A percentile compares a stretch with the other conserved stretches of the same genome.
Evolutionary conservation across 345 rosid genomes (phyloP).

Genomic region (Jatropha curcas): DNA sequence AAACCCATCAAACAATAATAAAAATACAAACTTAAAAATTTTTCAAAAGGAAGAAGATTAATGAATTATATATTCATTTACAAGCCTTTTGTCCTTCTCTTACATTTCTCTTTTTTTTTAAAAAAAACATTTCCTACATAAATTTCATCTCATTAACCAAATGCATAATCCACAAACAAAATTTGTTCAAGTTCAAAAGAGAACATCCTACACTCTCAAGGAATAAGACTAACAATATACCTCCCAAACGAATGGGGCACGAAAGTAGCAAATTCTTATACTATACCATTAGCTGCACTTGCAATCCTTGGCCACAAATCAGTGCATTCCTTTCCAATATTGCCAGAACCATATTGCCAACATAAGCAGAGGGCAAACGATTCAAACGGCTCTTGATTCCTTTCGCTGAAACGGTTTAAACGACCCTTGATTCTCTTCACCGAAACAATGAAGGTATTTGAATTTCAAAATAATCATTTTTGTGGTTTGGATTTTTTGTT

Average conservation of each 20-base stretch:
- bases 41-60: too few species aligned
- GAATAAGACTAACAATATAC: too few species aligned
- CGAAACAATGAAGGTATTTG: constrained; percentile 84
- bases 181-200: neutral
- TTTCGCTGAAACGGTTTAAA: too few species aligned
- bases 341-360: constrained; percentile 57
- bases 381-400: constrained; percentile 91
- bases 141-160: neutral
- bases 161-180: neutral
- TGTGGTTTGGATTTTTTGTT: too few species aligned
- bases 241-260: neutral
- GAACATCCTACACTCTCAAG: neutral
- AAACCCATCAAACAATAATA: too few species aligned
- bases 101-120: too few species aligned
- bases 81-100: too few species aligned
- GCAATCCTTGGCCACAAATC: constrained; percentile 97
- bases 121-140: neutral
- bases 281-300: constrained; percentile 63
- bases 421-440: too few species aligned
- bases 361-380: constrained; percentile 88
- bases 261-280: constrained; percentile 1
- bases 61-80: too few species aligned
- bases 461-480: too few species aligned
- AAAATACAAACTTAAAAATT: too few species aligned
- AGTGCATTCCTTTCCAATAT: constrained; percentile 90